phyloP scores from a whole-genome alignment of 169 alveolate genomes.

The Cytauxzoon felis region DNA sequence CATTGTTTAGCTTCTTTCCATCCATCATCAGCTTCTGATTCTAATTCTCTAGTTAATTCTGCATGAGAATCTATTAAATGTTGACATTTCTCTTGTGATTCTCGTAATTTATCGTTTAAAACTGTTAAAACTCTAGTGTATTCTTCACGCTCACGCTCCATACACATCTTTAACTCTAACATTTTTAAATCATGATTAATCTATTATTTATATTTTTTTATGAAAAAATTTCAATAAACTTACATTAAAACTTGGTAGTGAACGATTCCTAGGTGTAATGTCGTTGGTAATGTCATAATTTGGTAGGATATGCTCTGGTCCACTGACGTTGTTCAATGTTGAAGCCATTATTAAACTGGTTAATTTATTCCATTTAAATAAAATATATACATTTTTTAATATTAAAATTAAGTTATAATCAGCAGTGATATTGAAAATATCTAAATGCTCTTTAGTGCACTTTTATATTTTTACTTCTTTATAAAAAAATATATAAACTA shows the following conservation, averaged over 20 bases:
- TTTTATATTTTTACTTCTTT: no score
- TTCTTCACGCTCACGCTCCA: conserved; percentile 61
- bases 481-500: no score
- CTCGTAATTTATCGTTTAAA: conserved; percentile 46
- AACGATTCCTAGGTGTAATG: neutral
- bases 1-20: conserved; percentile 64
- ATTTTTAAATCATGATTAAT: conserved; percentile 18
- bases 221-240: neutral
- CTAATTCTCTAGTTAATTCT: conserved; percentile 41
- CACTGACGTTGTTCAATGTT: no score
- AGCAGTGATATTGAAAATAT: no score
- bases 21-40: conserved; percentile 55
- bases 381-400: no score
- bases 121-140: conserved; percentile 58
- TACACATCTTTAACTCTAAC: conserved; percentile 27
- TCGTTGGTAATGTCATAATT: neutral
- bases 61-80: conserved; percentile 54
- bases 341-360: no score
- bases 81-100: conserved; percentile 57
- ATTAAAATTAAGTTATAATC: no score
- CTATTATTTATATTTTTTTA: no score
- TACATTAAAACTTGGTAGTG: neutral
- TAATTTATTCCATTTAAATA: no score
- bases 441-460: no score
- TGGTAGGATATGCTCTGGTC: neutral